Evolutionary conservation across 1,139 yeast genomes (phyloP).

Genomic region (Yamadazyma taylorii): DNA sequence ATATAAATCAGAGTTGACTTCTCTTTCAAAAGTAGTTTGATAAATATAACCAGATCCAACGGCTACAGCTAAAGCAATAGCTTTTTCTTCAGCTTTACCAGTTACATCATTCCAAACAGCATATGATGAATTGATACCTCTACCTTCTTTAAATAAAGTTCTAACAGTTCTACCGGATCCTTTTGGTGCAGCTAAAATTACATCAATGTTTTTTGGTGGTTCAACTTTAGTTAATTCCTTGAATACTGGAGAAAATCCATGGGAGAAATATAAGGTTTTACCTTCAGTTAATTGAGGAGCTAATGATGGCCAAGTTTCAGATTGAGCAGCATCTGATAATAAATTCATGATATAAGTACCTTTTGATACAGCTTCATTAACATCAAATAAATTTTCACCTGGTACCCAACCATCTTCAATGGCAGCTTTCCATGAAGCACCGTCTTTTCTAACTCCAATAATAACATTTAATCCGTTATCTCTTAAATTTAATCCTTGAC

Average conservation of each 20-base stretch:
- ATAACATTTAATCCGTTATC: slow-evolving; percentile 98
- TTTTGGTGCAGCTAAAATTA: slow-evolving; percentile 98
- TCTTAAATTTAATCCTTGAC: slow-evolving; percentile 98
- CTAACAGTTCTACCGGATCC: slow-evolving; percentile 99
- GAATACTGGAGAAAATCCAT: slow-evolving; percentile 99
- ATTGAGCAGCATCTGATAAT: slow-evolving; percentile 98
- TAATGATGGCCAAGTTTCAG: slow-evolving; percentile 90
- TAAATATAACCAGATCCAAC: slow-evolving; percentile 99
- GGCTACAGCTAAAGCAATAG: slow-evolving; percentile 97
- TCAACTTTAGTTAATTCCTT: slow-evolving; percentile 95
- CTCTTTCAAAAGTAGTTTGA: slow-evolving; percentile 99
- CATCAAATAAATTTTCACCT: slow-evolving; percentile 96
- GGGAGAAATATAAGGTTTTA: slow-evolving; percentile 97
- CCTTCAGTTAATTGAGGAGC: slow-evolving; percentile 94
- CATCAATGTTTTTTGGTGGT: slow-evolving; percentile 93
- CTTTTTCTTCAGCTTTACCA: slow-evolving; percentile 99
- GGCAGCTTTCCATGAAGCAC: slow-evolving; percentile 99
- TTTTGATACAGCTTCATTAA: slow-evolving; percentile 83
- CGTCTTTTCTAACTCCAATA: slow-evolving; percentile 96
- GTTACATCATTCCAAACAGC: slow-evolving; percentile 99
- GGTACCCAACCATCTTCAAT: slow-evolving; percentile 99
- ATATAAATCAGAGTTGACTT: slow-evolving; percentile 97
- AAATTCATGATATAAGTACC: slow-evolving; percentile 98
- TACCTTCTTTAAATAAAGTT: slow-evolving; percentile 98
- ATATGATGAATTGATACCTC: slow-evolving; percentile 99